Evolutionary conservation across 148 eudicot species (phyloP).

Genomic region (Hydrangea macrophylla): DNA sequence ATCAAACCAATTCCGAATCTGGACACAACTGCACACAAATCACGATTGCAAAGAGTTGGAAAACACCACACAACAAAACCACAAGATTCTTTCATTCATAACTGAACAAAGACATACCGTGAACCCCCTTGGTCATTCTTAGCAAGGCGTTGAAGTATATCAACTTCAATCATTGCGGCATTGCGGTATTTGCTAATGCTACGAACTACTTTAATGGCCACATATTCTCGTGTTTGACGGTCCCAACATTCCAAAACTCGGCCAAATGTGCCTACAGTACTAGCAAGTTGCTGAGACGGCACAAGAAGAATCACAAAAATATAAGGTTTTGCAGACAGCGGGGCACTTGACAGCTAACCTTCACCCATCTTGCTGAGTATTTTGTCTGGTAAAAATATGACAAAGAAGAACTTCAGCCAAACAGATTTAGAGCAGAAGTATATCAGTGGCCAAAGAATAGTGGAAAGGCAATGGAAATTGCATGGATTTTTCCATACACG

Average conservation of each 20-base stretch:
- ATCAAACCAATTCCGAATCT: conserved; percentile 81
- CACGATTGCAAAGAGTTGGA: background rate
- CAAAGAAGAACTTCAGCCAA: conserved; percentile 16
- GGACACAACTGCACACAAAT: conserved; percentile 73
- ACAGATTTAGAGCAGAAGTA: background rate
- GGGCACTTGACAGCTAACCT: conserved; percentile 75
- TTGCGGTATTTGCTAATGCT: conserved; percentile 79
- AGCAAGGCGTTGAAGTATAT: conserved; percentile 65
- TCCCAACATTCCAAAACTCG: conserved; percentile 91
- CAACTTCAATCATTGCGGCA: conserved; percentile 87
- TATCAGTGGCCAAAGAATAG: background rate
- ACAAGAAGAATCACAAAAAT: conserved; percentile 51
- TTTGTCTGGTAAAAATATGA: conserved; percentile 49
- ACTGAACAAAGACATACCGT: conserved; percentile 42
- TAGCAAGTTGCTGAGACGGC: conserved; percentile 58
- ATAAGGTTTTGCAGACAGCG: conserved; percentile 53
- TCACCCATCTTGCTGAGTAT: conserved; percentile 91
- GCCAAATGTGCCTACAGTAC: conserved; percentile 91
- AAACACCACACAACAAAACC: background rate
- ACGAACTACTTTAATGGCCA: conserved; percentile 83
- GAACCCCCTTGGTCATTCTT: conserved; percentile 57
- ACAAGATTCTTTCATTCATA: conserved; percentile 7
- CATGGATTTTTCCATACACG: too few relatives aligned
- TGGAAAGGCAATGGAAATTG: too few relatives aligned
- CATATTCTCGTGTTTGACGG: conserved; percentile 59